phyloP scores from a whole-genome alignment of 139 green algal genomes.

The Desmodesmus armatus region DNA sequence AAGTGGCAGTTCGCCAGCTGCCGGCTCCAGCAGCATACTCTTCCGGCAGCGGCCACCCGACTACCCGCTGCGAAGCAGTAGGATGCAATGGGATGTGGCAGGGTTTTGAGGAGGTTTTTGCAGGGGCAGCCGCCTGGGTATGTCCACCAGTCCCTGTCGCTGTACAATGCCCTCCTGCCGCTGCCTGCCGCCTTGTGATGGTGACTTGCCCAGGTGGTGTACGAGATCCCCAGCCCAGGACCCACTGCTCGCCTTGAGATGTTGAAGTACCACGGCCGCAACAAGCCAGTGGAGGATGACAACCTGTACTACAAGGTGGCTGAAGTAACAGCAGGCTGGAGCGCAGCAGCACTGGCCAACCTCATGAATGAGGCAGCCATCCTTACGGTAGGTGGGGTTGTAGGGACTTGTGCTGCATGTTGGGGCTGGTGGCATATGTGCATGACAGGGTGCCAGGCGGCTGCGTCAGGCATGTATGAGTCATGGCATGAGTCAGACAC shows the following conservation, averaged over 20 bases:
- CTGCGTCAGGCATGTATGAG: too few relatives aligned
- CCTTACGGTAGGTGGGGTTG: slow-evolving; percentile 49
- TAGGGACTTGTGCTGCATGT: too few relatives aligned
- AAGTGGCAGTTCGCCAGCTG: not conserved
- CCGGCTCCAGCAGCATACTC: too few relatives aligned
- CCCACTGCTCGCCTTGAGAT: slow-evolving; percentile 64
- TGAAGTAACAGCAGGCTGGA: slow-evolving; percentile 57
- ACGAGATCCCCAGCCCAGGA: slow-evolving; percentile 64
- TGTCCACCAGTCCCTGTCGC: not conserved
- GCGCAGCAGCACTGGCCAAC: slow-evolving; percentile 74
- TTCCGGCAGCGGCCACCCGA: too few relatives aligned
- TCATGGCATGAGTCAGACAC: too few relatives aligned
- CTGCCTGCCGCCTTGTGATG: not conserved
- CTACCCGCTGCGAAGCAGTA: too few relatives aligned
- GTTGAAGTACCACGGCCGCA: slow-evolving; percentile 62
- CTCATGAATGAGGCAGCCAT: slow-evolving; percentile 81
- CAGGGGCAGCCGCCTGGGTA: too few relatives aligned
- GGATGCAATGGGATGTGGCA: too few relatives aligned
- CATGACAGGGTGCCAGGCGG: too few relatives aligned
- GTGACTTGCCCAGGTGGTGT: slow-evolving; percentile 45
- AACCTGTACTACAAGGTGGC: slow-evolving; percentile 51
- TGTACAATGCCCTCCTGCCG: not conserved
- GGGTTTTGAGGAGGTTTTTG: too few relatives aligned
- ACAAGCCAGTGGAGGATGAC: slow-evolving; percentile 57
- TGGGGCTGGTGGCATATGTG: too few relatives aligned